Evolutionary conservation across 2,329 filamentous ascomycete species (phyloP), one percentile per base, ranked within the genome.

Genomic region (Hansfordia pulvinata): DNA sequence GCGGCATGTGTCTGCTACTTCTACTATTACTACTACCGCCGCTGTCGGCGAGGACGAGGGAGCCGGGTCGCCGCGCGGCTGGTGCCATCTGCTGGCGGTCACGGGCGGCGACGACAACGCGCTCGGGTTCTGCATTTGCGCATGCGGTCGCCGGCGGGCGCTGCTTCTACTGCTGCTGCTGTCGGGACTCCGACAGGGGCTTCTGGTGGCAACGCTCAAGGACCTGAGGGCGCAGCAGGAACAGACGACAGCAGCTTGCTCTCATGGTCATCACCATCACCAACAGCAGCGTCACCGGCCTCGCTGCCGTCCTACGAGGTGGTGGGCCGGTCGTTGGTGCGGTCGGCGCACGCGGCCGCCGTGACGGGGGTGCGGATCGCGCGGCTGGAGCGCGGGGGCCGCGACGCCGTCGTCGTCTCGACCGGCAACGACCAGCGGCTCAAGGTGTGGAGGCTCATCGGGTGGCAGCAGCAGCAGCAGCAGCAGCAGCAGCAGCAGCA

Each of bases 51-150:
- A n/a, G n/a, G n/a, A n/a, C n/a, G n/a, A n/a, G n/a, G n/a, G n/a
- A n/a, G n/a, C n/a, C n/a, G n/a, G n/a, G 17, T 16, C 25, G 31
- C 26, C 16, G 27, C 59, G 10, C 37, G 42, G 11, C 35, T 44
- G 17, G 40, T 38, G n/a, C 36, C 51, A 27, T 38, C 56, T 37
- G 37, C 34, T 80, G 1, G 44, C 93, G 11, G 49, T 82, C 4
- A 85, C 83, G 0, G 84, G 82, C 15, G 85, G 90, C 13, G 90
- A 98, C 41, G 90, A 96, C 49, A 90, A 90, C 34, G 77, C 78
- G 4, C 49, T 96, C 1, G 76, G 68, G 0, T n/a, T n/a, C n/a
- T n/a, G n/a, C 44, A 64, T 17, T 38, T 63, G 16, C 38, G 19
- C 30, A 25, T n/a, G 20, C 12, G 24, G 19, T 19, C 28, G 8